Percentiles rank a stretch among this genome's conserved stretches.
phyloP scores from a whole-genome alignment of 1,284 basidiomycete genomes.

The Cryptococcus sp. region DNA sequence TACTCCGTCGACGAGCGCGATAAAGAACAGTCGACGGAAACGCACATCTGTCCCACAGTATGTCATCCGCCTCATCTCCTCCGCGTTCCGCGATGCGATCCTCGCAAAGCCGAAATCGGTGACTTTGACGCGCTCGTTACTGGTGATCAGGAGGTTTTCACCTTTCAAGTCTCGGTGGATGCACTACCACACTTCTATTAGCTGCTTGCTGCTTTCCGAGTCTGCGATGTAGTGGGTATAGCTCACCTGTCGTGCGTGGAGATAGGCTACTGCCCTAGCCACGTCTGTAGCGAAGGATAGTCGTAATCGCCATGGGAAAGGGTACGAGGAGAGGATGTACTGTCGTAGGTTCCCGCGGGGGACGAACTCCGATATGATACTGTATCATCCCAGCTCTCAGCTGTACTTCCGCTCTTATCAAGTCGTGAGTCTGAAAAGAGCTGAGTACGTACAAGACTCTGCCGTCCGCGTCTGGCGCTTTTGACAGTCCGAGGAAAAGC shows the following conservation, averaged over 20 bases:
- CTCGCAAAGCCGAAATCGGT: constrained; percentile 86
- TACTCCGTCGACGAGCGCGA: too few relatives aligned
- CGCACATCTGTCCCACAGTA: constrained; percentile 96
- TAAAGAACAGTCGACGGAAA: not conserved
- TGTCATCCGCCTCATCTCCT: constrained; percentile 86
- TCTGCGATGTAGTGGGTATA: not conserved
- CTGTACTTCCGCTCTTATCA: too few relatives aligned
- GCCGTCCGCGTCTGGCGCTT: constrained; percentile 76
- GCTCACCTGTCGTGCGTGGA: constrained; percentile 78
- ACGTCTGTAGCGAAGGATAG: constrained; percentile 94
- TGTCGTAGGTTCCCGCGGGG: constrained; percentile 72
- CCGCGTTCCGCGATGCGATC: constrained; percentile 86
- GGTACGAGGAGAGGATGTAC: constrained; percentile 72
- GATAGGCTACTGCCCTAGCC: constrained; percentile 89
- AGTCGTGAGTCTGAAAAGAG: not conserved
- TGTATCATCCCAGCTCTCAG: constrained; percentile 11
- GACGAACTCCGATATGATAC: constrained; percentile 84
- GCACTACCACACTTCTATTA: constrained; percentile 41
- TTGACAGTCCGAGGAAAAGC: constrained; percentile 88
- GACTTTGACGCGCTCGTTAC: constrained; percentile 91
- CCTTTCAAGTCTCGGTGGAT: constrained; percentile 84
- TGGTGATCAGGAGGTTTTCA: constrained; percentile 91
- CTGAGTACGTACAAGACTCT: constrained; percentile 62
- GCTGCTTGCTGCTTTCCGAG: too few relatives aligned
- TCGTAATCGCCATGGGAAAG: constrained; percentile 86